These are phyloP conservation scores for Pontederia crassipes DNA, from an alignment of 176 grass and related monocot species.

Conservation along the genomic window DNA sequence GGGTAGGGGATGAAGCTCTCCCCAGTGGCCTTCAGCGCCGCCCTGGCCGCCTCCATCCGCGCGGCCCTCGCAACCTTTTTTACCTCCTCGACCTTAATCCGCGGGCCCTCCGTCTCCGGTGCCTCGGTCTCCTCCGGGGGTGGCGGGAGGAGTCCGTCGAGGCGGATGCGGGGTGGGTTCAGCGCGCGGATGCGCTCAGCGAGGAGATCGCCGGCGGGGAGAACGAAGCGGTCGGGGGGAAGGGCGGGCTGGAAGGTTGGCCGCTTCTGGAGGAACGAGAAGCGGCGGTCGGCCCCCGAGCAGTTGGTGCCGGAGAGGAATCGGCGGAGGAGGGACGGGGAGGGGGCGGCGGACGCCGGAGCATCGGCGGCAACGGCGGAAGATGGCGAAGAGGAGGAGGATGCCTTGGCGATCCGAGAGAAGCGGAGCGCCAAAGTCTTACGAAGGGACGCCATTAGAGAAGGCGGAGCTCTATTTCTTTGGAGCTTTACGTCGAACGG, in stretches of 20 bases:
- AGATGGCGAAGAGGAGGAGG: neutral
- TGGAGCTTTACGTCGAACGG: neutral
- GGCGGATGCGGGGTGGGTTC: slow-evolving; percentile 42
- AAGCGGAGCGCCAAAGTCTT: slow-evolving; percentile 43
- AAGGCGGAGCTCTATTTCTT: neutral
- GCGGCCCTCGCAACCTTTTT: slow-evolving; percentile 59
- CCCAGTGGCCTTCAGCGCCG: slow-evolving; percentile 37
- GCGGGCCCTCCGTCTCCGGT: neutral
- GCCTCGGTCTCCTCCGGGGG: slow-evolving; percentile 7
- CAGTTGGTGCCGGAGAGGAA: slow-evolving; percentile 8
- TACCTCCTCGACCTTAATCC: slow-evolving; percentile 54
- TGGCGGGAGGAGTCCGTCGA: slow-evolving; percentile 62
- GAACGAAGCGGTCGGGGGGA: slow-evolving; percentile 34
- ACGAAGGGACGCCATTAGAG: slow-evolving; percentile 65
- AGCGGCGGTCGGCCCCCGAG: slow-evolving; percentile 21
- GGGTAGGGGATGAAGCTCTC: slow-evolving; percentile 40
- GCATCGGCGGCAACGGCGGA: neutral
- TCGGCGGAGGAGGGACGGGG: neutral
- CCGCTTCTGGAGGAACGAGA: slow-evolving; percentile 57
- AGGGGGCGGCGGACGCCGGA: neutral
- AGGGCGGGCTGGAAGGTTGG: slow-evolving; percentile 52
- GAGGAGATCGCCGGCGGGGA: slow-evolving; percentile 29
- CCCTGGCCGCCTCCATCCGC: slow-evolving; percentile 66
- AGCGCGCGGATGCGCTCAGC: slow-evolving; percentile 71
- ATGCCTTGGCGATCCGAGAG: neutral